Evolutionary conservation across 208 protist genomes (phyloP).

Genomic region (Wallacemonas sp.): DNA sequence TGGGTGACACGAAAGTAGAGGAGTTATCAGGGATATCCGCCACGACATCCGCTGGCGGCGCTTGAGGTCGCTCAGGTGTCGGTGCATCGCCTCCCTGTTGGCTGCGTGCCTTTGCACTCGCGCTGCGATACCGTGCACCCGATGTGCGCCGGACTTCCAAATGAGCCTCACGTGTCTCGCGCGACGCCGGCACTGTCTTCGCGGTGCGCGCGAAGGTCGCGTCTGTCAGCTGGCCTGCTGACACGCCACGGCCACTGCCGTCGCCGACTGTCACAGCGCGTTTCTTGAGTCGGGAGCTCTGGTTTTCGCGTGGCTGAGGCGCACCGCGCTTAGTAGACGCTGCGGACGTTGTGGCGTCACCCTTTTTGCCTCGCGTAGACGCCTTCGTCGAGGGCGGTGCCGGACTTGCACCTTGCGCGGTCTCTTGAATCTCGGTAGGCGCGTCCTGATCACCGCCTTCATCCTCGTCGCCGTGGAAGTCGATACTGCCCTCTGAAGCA

Average conservation of each 20-base stretch:
- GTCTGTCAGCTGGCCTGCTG: background rate
- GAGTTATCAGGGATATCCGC: conserved; percentile 3
- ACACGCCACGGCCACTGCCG: background rate
- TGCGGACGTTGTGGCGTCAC: too few species aligned
- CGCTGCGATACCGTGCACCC: conserved; percentile 2
- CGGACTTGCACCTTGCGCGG: too few species aligned
- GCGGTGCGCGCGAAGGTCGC: conserved; percentile 2
- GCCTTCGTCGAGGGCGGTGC: too few species aligned
- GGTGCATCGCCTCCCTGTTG: too few species aligned
- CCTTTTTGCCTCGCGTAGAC: too few species aligned
- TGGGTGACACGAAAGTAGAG: conserved; percentile 7
- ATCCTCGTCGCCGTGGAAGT: background rate
- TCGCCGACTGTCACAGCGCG: conserved; percentile 3
- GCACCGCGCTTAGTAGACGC: too few species aligned
- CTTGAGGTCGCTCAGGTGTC: background rate
- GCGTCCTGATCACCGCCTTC: too few species aligned
- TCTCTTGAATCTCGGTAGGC: too few species aligned
- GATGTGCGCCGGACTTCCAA: background rate
- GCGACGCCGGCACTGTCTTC: too few species aligned
- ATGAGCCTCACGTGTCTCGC: too few species aligned
- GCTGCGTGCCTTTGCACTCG: too few species aligned
- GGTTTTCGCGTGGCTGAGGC: background rate
- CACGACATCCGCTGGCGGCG: background rate
- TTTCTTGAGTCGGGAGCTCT: background rate
- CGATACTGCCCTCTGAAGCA: too few species aligned